Percentiles rank a stretch among this genome's conserved stretches.
Evolutionary conservation across 2,329 filamentous ascomycete species (phyloP).

Genomic region (Penicillium paneum): DNA sequence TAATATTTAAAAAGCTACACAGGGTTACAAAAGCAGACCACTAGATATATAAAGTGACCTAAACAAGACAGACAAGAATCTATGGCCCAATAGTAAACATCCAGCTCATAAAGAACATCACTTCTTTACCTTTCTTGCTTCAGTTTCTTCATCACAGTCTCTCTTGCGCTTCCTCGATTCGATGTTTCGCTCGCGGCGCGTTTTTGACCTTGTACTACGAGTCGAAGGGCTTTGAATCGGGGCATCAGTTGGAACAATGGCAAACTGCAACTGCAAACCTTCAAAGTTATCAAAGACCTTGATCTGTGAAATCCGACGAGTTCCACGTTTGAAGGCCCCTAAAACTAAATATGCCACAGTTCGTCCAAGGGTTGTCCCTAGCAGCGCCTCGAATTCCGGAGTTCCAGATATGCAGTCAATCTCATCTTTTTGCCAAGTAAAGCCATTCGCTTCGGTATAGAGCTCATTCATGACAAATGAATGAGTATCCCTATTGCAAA

Average conservation of each 20-base stretch:
- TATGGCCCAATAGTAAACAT: background rate
- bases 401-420: constrained; percentile 5
- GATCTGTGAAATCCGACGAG: background rate
- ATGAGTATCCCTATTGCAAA: background rate
- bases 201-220: background rate
- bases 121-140: background rate
- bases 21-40: background rate
- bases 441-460: background rate
- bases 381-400: background rate
- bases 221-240: no score
- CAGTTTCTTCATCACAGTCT: background rate
- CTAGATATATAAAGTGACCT: background rate
- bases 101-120: background rate
- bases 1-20: background rate
- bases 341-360: constrained; percentile 3
- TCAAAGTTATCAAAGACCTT: background rate
- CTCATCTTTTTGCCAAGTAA: background rate
- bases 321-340: constrained; percentile 2
- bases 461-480: background rate
- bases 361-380: constrained; percentile 5
- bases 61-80: background rate
- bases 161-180: background rate
- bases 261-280: background rate
- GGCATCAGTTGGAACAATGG: background rate
- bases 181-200: background rate